Base-by-base conservation (phyloP, 2,329 filamentous ascomycete genomes). In the Cytospora mali region DNA sequence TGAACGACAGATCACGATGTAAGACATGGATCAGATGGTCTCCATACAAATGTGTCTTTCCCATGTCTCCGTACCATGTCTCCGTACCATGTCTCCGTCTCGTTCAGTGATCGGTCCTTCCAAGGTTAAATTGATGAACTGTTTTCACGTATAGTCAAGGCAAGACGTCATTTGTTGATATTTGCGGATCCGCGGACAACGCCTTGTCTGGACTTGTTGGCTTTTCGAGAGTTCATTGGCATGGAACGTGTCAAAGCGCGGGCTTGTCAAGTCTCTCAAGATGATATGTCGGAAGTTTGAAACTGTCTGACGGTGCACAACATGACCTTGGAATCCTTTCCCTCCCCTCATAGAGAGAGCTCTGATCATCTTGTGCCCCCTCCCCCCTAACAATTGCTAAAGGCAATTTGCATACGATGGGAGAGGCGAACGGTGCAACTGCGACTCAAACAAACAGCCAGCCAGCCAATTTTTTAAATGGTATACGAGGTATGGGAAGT, bases 151-250 rank as follows among this genome's bases (percentile, higher is more conserved):
- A 4, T 21, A 7, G 42, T 13, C 42, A 21, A n/a, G 55, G 54
- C 61, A 35, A 59, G 39, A 60, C 61, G 61, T 62, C 61, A 62
- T 59, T n/a, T 51, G 27, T 29, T 60, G 31, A 29, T 39, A 54
- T 46, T 27, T 23, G 27, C 52, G 49, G 23, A 51, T 58, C 25
- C 31, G 48, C 48, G 49, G 23, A 31, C 50, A 48, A 21, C 50
- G 35, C n/a, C 50, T 39, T 39, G 35, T 39, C 16, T n/a, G 16
- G 35, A 48, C n/a, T n/a, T n/a, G n/a, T n/a, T n/a, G n/a, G n/a
- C n/a, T n/a, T n/a, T n/a, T n/a, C n/a, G n/a, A n/a, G n/a, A n/a
- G n/a, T n/a, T n/a, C 11, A 48, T 33, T 13, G 27, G 6, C n/a
- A 6, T 25, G 31, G 35, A 13, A 39, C 11, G 31, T 10, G 39